Evolutionary conservation across 2,329 filamentous ascomycete species (phyloP).

Genomic region (Clonostachys byssicola): DNA sequence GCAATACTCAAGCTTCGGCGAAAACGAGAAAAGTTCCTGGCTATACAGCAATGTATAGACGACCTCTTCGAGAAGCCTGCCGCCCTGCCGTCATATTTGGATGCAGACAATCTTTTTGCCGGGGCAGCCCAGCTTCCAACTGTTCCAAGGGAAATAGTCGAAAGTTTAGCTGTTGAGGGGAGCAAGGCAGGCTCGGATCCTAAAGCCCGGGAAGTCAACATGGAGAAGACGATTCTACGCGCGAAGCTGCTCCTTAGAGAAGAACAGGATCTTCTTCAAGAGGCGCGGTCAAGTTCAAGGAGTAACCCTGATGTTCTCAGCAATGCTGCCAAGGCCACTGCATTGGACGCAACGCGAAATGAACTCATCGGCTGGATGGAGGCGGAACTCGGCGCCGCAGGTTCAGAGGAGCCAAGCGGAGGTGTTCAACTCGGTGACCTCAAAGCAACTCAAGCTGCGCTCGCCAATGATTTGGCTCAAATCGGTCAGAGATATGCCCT

Average conservation of each 20-base stretch:
- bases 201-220: constrained; percentile 19
- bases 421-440: constrained; percentile 11
- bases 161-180: constrained; percentile 40
- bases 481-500: constrained; percentile 50
- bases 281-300: constrained; percentile 33
- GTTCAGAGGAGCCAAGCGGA: constrained; percentile 23
- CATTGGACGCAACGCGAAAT: constrained; percentile 50
- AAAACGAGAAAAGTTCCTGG: constrained; percentile 44
- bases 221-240: constrained; percentile 55
- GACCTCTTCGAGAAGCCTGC: constrained; percentile 46
- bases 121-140: constrained; percentile 37
- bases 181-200: constrained; percentile 42
- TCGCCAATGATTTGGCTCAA: constrained; percentile 33
- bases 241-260: constrained; percentile 52
- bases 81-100: constrained; percentile 43
- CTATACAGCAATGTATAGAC: constrained; percentile 47
- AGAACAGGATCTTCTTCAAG: constrained; percentile 51
- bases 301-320: constrained; percentile 27
- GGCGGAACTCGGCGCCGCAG: constrained; percentile 51
- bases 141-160: constrained; percentile 47
- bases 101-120: constrained; percentile 41
- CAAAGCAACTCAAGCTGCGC: constrained; percentile 14
- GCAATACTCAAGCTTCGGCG: constrained; percentile 44
- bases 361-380: constrained; percentile 65
- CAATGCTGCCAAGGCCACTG: constrained; percentile 39